Conservation (phyloP, 2,329 filamentous ascomycete species). For the Colletotrichum sp. region DNA sequence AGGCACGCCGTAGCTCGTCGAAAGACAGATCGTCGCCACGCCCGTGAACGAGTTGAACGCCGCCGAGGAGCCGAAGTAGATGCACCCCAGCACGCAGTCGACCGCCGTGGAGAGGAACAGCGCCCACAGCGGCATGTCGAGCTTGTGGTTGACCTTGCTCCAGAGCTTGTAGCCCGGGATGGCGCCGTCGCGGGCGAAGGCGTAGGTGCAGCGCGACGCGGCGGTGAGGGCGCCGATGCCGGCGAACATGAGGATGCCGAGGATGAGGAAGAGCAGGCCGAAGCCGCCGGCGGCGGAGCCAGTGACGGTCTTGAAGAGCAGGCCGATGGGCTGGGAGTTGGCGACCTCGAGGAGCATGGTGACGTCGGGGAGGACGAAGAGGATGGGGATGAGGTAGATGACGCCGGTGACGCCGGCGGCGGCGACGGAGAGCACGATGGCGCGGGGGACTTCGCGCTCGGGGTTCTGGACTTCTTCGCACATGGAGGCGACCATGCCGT, state of each 20-base stretch:
- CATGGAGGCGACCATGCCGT: slow-evolving; percentile 75
- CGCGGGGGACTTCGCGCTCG: slow-evolving; percentile 71
- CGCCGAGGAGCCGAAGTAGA: slow-evolving; percentile 79
- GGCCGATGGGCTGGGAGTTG: slow-evolving; percentile 77
- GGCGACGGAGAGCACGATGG: slow-evolving; percentile 72
- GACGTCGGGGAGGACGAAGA: slow-evolving; percentile 77
- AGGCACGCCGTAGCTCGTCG: slow-evolving; percentile 76
- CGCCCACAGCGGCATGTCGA: slow-evolving; percentile 74
- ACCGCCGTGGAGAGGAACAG: slow-evolving; percentile 71
- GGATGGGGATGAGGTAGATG: slow-evolving; percentile 73
- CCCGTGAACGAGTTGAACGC: slow-evolving; percentile 84
- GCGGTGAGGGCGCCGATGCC: slow-evolving; percentile 78
- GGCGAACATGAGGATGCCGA: slow-evolving; percentile 79
- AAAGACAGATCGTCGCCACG: slow-evolving; percentile 80
- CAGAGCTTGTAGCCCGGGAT: slow-evolving; percentile 73
- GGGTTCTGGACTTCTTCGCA: slow-evolving; percentile 76
- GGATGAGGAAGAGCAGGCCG: slow-evolving; percentile 75
- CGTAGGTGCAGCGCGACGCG: slow-evolving; percentile 75
- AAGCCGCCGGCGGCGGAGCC: slow-evolving; percentile 77
- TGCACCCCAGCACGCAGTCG: slow-evolving; percentile 74
- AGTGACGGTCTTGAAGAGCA: slow-evolving; percentile 77
- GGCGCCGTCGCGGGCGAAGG: slow-evolving; percentile 77
- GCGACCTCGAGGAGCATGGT: slow-evolving; percentile 66
- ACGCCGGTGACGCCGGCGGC: slow-evolving; percentile 70
- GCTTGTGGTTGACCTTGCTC: slow-evolving; percentile 66